Evolutionary conservation across 2,329 filamentous ascomycete genomes (phyloP).

Genomic region (Dactylellina cionopaga): DNA sequence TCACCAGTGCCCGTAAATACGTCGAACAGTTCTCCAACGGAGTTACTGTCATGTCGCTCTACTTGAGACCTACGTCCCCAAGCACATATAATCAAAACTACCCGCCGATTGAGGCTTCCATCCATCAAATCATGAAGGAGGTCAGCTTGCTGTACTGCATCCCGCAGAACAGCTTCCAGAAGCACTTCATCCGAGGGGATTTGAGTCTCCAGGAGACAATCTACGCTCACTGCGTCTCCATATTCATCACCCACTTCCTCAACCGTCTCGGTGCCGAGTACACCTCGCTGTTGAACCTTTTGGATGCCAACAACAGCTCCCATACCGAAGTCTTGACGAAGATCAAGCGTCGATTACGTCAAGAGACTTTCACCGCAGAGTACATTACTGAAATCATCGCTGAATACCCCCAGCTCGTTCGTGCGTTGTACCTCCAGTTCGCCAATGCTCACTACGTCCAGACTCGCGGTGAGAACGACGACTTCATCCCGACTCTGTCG

Average conservation of each 20-base stretch:
- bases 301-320: slow-evolving; percentile 81
- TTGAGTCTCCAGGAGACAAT: slow-evolving; percentile 95
- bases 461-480: slow-evolving; percentile 71
- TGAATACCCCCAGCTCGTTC: slow-evolving; percentile 85
- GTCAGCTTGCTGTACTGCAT: slow-evolving; percentile 97
- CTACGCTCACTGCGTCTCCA: slow-evolving; percentile 96
- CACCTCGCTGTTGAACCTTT: slow-evolving; percentile 80
- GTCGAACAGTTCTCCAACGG: slow-evolving; percentile 99
- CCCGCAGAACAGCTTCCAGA: slow-evolving; percentile 94
- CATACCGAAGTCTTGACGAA: slow-evolving; percentile 90
- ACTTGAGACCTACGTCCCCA: slow-evolving; percentile 77
- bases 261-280: slow-evolving; percentile 93
- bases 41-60: slow-evolving; percentile 95
- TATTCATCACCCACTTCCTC: slow-evolving; percentile 97
- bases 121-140: slow-evolving; percentile 99
- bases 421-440: slow-evolving; percentile 89
- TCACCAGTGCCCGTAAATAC: slow-evolving; percentile 96
- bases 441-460: slow-evolving; percentile 84
- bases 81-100: slow-evolving; percentile 66
- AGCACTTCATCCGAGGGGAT: slow-evolving; percentile 83
- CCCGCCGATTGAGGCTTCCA: slow-evolving; percentile 90
- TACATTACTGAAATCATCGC: slow-evolving; percentile 98
- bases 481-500: slow-evolving; percentile 76
- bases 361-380: slow-evolving; percentile 96
- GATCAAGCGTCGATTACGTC: slow-evolving; percentile 92